These are phyloP conservation scores for Carex cristatella DNA, from an alignment of 176 grass and related monocot genomes.

Conservation along the genomic window DNA sequence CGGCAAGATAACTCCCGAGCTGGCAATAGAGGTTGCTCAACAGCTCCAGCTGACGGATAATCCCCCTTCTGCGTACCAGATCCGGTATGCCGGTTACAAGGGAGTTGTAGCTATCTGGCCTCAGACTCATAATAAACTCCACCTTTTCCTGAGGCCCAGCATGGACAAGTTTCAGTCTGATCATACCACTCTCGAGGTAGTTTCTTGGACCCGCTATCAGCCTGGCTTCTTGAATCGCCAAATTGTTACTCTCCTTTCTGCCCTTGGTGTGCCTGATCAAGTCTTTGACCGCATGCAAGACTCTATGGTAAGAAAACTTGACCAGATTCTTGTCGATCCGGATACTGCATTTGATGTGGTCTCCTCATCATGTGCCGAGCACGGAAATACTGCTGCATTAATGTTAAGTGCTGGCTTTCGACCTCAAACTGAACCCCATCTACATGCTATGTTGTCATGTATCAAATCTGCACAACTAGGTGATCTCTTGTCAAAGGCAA, in stretches of 20 bases:
- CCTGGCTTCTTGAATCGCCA: conserved; percentile 87
- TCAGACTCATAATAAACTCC: conserved; percentile 19
- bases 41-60: conserved; percentile 43
- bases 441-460: conserved; percentile 64
- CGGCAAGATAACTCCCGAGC: conserved; percentile 61
- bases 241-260: conserved; percentile 73
- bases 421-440: conserved; percentile 70
- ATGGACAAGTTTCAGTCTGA: conserved; percentile 80
- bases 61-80: conserved; percentile 88
- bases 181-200: conserved; percentile 65
- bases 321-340: conserved; percentile 47
- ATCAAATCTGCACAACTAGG: conserved; percentile 65
- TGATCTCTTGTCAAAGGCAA: conserved; percentile 61
- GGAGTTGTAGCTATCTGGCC: conserved; percentile 76
- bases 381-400: conserved; percentile 57
- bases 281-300: conserved; percentile 66
- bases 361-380: conserved; percentile 66
- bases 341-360: conserved; percentile 69
- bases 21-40: conserved; percentile 66
- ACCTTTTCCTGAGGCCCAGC: conserved; percentile 59
- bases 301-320: conserved; percentile 56
- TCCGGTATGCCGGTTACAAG: conserved; percentile 79
- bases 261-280: conserved; percentile 48
- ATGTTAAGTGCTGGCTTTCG: conserved; percentile 80
- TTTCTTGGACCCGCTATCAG: conserved; percentile 79